Evolutionary conservation across 768 basidiomycete genomes (phyloP), one percentile per base, ranked within the genome.

Genomic region (Boletellus sp.): DNA sequence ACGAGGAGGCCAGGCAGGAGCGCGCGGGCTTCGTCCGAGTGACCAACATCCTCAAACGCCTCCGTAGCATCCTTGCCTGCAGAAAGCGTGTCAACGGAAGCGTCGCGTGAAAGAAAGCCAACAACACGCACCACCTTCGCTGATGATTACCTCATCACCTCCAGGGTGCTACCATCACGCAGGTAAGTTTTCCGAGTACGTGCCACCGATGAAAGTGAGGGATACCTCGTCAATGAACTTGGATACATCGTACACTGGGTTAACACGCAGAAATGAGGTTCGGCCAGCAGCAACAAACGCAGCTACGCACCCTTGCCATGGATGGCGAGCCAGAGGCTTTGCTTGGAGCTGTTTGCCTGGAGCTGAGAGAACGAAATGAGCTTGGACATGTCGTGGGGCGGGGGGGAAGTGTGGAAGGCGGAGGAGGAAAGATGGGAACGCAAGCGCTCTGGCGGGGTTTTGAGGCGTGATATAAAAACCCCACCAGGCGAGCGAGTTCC

Each of bases 21-120:
- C 12, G 77, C 86, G 45, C 96, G 85, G 22, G 96, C 96, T 72
- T 99, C 96, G 60, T 98, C 95, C 1, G 94, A 97, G 79, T 98
- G 96, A 26, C 96, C 96, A 26, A 99, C 95, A 68, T 99, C 96
- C 73, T 98, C 95, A 64, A 99, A 99, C 6, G 96, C 93, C 64
- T 97, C 96, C 31, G 95, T 94, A 20, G 95, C 94, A 68, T 98
- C 94, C 68, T 88, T 85, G 60, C 90, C 93, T 94, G 70, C 17
- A 54, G 55, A 34, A 44, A 38, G 28, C 16, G n/a, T 41, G n/a
- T 52, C 46, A 28, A 40, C 15, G 20, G 24, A 48, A 20, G 16
- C 26, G 42, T 20, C 26, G 37, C 28, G 28, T 32, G 32, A 50
- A 51, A 33, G 9, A 19, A 36, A 53, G 22, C 17, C 48, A 55